Percentiles rank a stretch among this genome's conserved stretches.
Conservation (phyloP, 73 alveolate species). For the Effrenium voratum region DNA sequence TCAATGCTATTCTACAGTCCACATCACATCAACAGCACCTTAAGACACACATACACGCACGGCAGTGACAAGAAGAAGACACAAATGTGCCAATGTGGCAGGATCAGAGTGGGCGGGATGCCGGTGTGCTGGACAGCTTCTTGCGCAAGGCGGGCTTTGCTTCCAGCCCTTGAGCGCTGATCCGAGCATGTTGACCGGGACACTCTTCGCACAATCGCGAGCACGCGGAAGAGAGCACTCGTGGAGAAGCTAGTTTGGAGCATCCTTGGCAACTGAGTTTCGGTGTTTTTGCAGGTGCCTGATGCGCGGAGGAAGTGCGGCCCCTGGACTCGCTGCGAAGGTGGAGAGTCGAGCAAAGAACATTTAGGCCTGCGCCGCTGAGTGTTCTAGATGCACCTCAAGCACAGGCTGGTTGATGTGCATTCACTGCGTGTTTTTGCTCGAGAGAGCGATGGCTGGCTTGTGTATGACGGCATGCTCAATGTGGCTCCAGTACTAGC, state of each 20-base stretch:
- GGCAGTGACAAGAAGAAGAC: not conserved
- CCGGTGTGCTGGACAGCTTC: slow-evolving; percentile 34
- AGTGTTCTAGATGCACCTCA: no score
- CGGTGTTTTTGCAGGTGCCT: not conserved
- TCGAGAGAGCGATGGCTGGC: no score
- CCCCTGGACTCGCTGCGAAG: not conserved
- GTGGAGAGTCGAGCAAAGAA: not conserved
- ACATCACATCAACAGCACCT: not conserved
- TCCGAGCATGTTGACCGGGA: not conserved
- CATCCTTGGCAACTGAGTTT: no score
- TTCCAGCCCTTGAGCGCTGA: not conserved
- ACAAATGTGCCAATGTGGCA: not conserved
- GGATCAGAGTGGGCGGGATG: slow-evolving; percentile 52
- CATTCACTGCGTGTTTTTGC: no score
- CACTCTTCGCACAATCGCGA: not conserved
- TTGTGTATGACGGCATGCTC: no score
- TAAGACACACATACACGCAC: not conserved
- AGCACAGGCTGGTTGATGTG: no score
- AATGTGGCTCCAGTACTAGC: no score
- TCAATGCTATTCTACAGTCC: not conserved
- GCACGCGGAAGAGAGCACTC: not conserved
- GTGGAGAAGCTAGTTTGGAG: not conserved
- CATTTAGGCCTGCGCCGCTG: no score
- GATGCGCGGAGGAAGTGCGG: not conserved
- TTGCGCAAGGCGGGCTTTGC: slow-evolving; percentile 36